A percentile compares a stretch with the other conserved stretches of the same genome.
Conservation (phyloP, 2,329 filamentous ascomycete genomes). For the Diaporthe velutina region DNA sequence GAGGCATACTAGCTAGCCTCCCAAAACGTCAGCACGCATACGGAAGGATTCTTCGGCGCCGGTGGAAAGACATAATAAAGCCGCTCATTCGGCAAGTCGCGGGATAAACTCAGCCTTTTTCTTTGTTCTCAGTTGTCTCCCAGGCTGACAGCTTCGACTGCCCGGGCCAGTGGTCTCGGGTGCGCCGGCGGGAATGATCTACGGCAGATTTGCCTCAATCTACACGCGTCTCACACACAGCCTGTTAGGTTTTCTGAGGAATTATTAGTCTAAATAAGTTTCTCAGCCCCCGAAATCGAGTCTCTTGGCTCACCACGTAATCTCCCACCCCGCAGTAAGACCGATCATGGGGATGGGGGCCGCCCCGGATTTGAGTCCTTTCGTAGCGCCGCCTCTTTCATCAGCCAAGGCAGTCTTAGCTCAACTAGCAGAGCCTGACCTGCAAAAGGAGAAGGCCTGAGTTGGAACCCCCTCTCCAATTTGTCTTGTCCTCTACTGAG, state of each 20-base stretch:
- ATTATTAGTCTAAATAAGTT: not conserved
- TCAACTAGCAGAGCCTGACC: not conserved
- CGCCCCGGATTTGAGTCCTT: not conserved
- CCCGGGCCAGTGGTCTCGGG: not conserved
- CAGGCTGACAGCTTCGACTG: not conserved
- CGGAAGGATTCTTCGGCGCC: not conserved
- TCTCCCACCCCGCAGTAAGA: constrained; percentile 18
- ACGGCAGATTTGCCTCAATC: not conserved
- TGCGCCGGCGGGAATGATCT: not conserved
- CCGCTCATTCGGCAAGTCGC: not conserved
- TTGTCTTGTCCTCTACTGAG: not conserved
- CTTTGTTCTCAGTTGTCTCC: not conserved
- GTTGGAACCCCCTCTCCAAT: not conserved
- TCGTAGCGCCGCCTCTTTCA: constrained; percentile 16
- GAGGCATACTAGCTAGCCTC: not conserved
- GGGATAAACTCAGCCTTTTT: not conserved
- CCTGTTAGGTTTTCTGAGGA: not conserved
- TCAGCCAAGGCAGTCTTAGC: constrained; percentile 18
- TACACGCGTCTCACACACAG: not conserved
- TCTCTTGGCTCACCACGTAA: constrained; percentile 12
- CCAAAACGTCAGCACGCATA: constrained; percentile 14
- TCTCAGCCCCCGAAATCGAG: not conserved
- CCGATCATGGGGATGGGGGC: constrained; percentile 2
- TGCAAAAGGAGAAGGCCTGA: not conserved
- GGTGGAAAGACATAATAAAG: not conserved